Percentiles rank a stretch among this genome's conserved stretches.
phyloP scores from a whole-genome alignment of 2,329 filamentous ascomycete genomes.

The Penicillium nordicum region DNA sequence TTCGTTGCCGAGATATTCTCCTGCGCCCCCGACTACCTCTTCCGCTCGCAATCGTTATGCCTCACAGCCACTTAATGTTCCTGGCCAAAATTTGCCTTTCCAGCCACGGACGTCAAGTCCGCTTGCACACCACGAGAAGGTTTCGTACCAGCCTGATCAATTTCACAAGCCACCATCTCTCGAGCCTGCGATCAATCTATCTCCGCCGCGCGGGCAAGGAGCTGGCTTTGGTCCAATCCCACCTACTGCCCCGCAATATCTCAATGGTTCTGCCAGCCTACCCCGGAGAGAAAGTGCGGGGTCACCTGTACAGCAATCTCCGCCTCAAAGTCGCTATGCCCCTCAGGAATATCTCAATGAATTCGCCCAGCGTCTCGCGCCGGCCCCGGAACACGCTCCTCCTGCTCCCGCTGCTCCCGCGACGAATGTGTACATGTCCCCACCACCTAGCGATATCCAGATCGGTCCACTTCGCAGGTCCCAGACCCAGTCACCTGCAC shows the following conservation, averaged over 20 bases:
- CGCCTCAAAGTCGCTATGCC: constrained; percentile 33
- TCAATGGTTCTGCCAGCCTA: constrained; percentile 4
- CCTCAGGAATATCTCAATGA: constrained; percentile 33
- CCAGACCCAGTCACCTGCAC: constrained; percentile 59
- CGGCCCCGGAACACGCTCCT: constrained; percentile 16
- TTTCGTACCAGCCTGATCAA: constrained; percentile 31
- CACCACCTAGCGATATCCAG: constrained; percentile 25
- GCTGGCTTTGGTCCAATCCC: constrained; percentile 20
- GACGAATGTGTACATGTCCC: constrained; percentile 19
- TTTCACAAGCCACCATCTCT: constrained; percentile 23
- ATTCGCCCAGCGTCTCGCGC: constrained; percentile 30
- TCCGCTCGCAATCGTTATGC: constrained; percentile 38
- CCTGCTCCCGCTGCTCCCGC: constrained; percentile 9
- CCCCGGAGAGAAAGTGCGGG: constrained; percentile 6
- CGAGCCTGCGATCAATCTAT: constrained; percentile 23
- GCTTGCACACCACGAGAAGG: constrained; percentile 51
- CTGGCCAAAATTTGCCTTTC: constrained; percentile 48
- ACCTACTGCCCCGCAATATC: constrained; percentile 12
- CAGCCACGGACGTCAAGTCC: constrained; percentile 64
- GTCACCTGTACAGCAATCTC: constrained; percentile 20
- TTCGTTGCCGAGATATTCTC: constrained; percentile 43
- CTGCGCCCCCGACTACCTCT: constrained; percentile 41
- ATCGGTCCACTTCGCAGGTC: constrained; percentile 48
- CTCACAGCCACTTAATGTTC: constrained; percentile 35
- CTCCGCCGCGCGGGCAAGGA: constrained; percentile 23